Evolutionary conservation across 2,329 filamentous ascomycete species (phyloP).

Genomic region (Nemania sp.): DNA sequence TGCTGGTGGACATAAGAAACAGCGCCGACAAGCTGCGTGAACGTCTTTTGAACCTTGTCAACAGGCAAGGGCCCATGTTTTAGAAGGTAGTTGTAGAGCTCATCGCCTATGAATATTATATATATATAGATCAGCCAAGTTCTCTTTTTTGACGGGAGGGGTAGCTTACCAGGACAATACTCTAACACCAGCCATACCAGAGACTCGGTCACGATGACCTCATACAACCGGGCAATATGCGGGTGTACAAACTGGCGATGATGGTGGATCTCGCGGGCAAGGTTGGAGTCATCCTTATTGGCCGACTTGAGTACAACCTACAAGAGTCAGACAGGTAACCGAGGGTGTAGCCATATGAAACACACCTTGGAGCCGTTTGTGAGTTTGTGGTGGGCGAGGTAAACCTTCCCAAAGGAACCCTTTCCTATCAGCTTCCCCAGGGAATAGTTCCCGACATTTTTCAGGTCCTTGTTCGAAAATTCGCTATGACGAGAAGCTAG

Average conservation of each 20-base stretch:
- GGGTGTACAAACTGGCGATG: conserved; percentile 98
- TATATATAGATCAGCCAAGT: conserved; percentile 46
- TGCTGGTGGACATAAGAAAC: conserved; percentile 96
- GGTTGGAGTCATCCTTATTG: conserved; percentile 93
- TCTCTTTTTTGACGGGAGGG: not conserved
- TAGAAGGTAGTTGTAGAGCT: conserved; percentile 96
- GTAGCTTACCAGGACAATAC: conserved; percentile 83
- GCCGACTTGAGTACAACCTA: conserved; percentile 98
- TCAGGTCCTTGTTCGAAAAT: conserved; percentile 91
- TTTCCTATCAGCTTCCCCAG: conserved; percentile 94
- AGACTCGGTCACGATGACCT: conserved; percentile 95
- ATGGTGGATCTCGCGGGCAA: conserved; percentile 97
- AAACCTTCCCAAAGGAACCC: conserved; percentile 98
- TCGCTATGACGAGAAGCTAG: conserved; percentile 69
- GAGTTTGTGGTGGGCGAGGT: conserved; percentile 94
- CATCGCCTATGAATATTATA: conserved; percentile 74
- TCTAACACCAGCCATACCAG: conserved; percentile 97
- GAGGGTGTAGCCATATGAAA: conserved; percentile 31
- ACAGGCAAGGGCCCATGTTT: conserved; percentile 85
- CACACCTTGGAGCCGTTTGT: conserved; percentile 96
- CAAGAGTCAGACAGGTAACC: conserved; percentile 37
- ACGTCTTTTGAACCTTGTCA: conserved; percentile 92
- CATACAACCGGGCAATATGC: conserved; percentile 95
- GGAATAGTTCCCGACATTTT: conserved; percentile 93
- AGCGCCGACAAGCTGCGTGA: conserved; percentile 93